These are phyloP conservation scores for Solanum chiquidenum DNA, from an alignment of 257 asterid genomes.

Conservation along the genomic window DNA sequence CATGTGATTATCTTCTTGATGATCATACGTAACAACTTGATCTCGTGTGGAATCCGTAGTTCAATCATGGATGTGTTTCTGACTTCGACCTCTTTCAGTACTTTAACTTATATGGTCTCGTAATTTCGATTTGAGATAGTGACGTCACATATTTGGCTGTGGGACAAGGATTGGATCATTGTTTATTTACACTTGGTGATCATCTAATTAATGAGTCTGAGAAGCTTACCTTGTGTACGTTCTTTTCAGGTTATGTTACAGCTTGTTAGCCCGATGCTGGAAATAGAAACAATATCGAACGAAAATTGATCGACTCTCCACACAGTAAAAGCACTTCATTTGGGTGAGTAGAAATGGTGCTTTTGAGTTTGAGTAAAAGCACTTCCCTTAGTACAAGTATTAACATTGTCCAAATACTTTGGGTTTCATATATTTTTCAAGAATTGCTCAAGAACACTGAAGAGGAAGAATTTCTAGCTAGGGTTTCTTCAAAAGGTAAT, in stretches of 20 bases:
- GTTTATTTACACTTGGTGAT: not conserved
- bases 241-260: not conserved
- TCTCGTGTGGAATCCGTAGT: not conserved
- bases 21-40: not conserved
- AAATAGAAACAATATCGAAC: not conserved
- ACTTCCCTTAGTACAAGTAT: not conserved
- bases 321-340: not conserved
- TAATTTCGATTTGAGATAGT: not conserved
- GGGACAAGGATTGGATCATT: not conserved
- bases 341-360: not conserved
- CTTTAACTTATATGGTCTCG: not conserved
- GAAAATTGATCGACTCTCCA: not conserved
- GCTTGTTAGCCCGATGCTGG: not conserved
- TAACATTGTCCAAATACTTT: too few relatives aligned
- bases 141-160: not conserved
- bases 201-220: not conserved
- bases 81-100: not conserved
- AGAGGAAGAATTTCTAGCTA: not conserved
- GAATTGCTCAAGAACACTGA: not conserved
- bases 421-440: not conserved
- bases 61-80: not conserved
- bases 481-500: not conserved
- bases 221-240: not conserved
- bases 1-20: not conserved
- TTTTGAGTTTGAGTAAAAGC: not conserved